Evolutionary conservation across 192 early-diverging fungal species (phyloP), one percentile per base, ranked within the genome.

Genomic region (Phlyctochytrium arcticum): DNA sequence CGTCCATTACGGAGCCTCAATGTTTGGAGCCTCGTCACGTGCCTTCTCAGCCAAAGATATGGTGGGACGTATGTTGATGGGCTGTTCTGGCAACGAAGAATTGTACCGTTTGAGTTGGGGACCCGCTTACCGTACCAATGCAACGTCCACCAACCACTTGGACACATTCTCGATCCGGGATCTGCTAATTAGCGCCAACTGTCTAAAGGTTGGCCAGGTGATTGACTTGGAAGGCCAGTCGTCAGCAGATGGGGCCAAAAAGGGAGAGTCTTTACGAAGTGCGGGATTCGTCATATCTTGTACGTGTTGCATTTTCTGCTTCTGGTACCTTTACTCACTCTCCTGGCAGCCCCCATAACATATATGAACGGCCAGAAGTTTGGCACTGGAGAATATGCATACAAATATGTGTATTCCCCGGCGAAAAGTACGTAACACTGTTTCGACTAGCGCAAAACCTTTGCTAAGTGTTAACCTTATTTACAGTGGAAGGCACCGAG

Each of bases 251-350:
- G 67, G 61, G 19, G 67, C 72, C 24, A 51, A 59, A 24, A 7
- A 30, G 4, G 51, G 59, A 7, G 68, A 70, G 34, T 23, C 62
- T 8, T 36, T 64, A 21, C 5, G 73, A 27, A 60, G 54, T 51
- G 37, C 68, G 5, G 73, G 73, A 0, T 50, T 66, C 26, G 65
- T 71, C 30, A 56, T 75, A 46, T 71, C 68, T 15, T 23, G 58
- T 60, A 60, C 8, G 58, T 33, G 32, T 21, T 7, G 19, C n/a
- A n/a, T n/a, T n/a, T n/a, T n/a, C n/a, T n/a, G n/a, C n/a, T n/a
- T n/a, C n/a, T n/a, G n/a, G n/a, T n/a, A n/a, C n/a, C n/a, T n/a
- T n/a, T n/a, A n/a, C n/a, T n/a, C n/a, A n/a, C n/a, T n/a, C n/a
- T n/a, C n/a, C n/a, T n/a, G n/a, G n/a, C n/a, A 60, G 58, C 60